Base-by-base conservation (phyloP, 2,329 filamentous ascomycete species). In the Chaetoscypha palmicola region DNA sequence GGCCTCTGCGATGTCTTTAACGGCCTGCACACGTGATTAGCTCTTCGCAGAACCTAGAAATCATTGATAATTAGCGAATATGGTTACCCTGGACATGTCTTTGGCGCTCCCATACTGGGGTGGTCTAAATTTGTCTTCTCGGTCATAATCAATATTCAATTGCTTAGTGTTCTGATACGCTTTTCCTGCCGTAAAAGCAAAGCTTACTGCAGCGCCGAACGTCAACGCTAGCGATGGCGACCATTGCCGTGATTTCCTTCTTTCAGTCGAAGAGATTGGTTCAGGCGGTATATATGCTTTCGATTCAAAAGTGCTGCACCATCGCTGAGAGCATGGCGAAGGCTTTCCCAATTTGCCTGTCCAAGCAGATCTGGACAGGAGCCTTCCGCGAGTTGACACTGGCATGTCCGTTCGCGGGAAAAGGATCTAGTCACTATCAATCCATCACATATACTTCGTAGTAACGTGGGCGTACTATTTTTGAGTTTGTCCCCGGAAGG, bases 121-220 rank as follows among this genome's bases (percentile, higher is more conserved):
- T 8, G 35, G 20, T 38, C 35, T 23, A 19, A 38, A 38, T 16
- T 38, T 38, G 16, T 38, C 35, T 3, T 38, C 35, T n/a, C 35
- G 21, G 20, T 21, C 20, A 26, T 38, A 38, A n/a, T 38, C 35
- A n/a, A 38, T 26, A n/a, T 28, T 23, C 35, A 38, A 22, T 12
- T 38, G 35, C 21, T 26, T n/a, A 16, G 22, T 26, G 16, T 38
- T 38, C 35, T 38, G 35, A 26, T 24, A 38, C n/a, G 35, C 35
- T 38, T 26, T 38, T 2, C 35, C 35, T 16, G 35, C 22, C 17
- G 35, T 38, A n/a, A 38, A 38, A 23, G 35, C 20, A 17, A 38
- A 26, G n/a, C 35, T 26, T 17, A 38, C 16, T 19, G 35, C 35
- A 12, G 20, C 20, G 8, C 35, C 35, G n/a, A 38, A 12, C 7